These are phyloP conservation scores for Leptographium flavum DNA, from an alignment of 2,329 filamentous ascomycete species.

Conservation along the genomic window DNA sequence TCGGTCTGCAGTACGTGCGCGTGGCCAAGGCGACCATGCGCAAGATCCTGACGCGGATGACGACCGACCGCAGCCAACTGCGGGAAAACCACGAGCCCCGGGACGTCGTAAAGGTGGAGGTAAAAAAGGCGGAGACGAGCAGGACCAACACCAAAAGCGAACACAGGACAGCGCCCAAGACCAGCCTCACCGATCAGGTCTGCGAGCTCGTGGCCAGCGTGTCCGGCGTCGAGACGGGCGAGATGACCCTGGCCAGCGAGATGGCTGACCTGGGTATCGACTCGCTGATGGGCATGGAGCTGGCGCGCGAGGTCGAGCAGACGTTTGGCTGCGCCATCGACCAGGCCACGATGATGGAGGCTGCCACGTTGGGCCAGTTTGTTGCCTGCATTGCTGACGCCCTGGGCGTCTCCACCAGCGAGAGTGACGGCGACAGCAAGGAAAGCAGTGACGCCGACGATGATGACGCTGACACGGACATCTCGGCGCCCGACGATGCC, in stretches of 20 bases:
- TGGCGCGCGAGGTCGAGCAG: slow-evolving; percentile 25
- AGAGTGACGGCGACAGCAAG: not conserved
- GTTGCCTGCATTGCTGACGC: not conserved
- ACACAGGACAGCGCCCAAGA: not conserved
- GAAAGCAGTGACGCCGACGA: not conserved
- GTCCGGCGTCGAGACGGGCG: slow-evolving; percentile 20
- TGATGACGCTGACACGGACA: not conserved
- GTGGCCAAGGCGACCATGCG: slow-evolving; percentile 16
- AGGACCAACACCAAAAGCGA: not conserved
- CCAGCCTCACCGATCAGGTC: not conserved
- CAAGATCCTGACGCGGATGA: slow-evolving; percentile 16
- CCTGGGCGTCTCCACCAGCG: not conserved
- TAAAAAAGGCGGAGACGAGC: not conserved
- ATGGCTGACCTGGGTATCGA: slow-evolving; percentile 33
- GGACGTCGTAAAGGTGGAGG: not conserved
- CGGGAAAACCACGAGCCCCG: too few species aligned
- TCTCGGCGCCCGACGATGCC: not conserved
- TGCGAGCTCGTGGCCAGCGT: slow-evolving; percentile 14
- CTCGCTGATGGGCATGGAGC: slow-evolving; percentile 34
- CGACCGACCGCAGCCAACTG: not conserved
- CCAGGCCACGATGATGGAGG: slow-evolving; percentile 1
- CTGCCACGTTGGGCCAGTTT: slow-evolving; percentile 1
- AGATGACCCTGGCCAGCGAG: slow-evolving; percentile 21
- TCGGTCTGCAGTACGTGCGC: slow-evolving; percentile 18
- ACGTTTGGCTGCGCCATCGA: slow-evolving; percentile 18